phyloP scores from a whole-genome alignment of 179 eudicot genomes.

The Heliamphora pulchella region DNA sequence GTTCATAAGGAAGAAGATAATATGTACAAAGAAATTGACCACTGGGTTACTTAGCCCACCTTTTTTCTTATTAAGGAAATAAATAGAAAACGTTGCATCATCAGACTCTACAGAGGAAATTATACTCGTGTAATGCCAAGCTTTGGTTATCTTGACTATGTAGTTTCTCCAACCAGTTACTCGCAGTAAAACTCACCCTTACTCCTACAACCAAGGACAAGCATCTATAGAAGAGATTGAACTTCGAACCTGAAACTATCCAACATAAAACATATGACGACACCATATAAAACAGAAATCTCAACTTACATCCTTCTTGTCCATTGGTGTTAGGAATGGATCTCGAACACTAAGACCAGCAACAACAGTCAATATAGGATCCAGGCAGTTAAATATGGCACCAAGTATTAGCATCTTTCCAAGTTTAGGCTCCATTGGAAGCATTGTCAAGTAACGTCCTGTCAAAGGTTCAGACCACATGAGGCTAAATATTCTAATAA shows the following conservation, averaged over 20 bases:
- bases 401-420: conserved; percentile 85
- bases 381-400: conserved; percentile 59
- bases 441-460: conserved; percentile 66
- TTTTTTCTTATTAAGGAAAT: not conserved
- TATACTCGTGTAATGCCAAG: not conserved
- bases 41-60: not conserved
- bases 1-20: not conserved
- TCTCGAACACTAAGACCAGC: conserved; percentile 79
- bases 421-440: conserved; percentile 85
- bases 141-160: not conserved
- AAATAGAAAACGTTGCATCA: not conserved
- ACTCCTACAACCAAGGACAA: not conserved
- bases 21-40: not conserved
- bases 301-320: conserved; percentile 69
- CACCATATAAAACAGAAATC: conserved; percentile 1
- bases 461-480: conserved; percentile 20
- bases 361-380: conserved; percentile 64
- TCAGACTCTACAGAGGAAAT: not conserved
- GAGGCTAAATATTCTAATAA: not conserved
- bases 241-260: not conserved
- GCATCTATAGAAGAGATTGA: conserved; percentile 5
- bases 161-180: not conserved
- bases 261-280: conserved; percentile 4
- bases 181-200: not conserved
- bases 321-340: conserved; percentile 75